Evolutionary conservation across 495 filamentous ascomycete genomes (phyloP).

Genomic region (Podospora australis): DNA sequence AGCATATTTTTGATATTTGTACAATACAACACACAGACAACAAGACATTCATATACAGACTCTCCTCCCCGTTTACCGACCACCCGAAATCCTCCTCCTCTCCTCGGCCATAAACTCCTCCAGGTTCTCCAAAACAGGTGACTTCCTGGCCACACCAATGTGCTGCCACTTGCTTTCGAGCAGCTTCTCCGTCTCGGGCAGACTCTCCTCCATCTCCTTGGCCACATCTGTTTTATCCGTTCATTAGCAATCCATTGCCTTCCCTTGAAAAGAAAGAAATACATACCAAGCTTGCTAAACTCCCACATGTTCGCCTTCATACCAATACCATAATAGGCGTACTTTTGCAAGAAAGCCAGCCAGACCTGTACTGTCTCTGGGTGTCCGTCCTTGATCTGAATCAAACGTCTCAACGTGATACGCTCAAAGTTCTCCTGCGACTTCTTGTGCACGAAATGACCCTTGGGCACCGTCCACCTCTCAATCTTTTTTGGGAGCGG

Average conservation of each 20-base stretch:
- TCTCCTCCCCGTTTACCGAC: slow-evolving; percentile 13
- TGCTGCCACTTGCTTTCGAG: slow-evolving; percentile 57
- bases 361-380: slow-evolving; percentile 82
- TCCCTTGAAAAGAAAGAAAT: neutral
- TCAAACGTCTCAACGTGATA: slow-evolving; percentile 74
- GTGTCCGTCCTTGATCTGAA: slow-evolving; percentile 91
- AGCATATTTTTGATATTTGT: neutral
- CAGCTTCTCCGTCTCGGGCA: slow-evolving; percentile 52
- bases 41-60: slow-evolving; percentile 6
- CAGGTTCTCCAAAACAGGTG: slow-evolving; percentile 45
- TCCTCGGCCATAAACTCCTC: slow-evolving; percentile 50
- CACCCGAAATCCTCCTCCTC: slow-evolving; percentile 34
- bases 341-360: slow-evolving; percentile 84
- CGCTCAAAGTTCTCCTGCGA: slow-evolving; percentile 96
- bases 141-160: slow-evolving; percentile 51
- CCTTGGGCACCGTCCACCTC: slow-evolving; percentile 88
- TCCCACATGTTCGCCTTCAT: slow-evolving; percentile 99
- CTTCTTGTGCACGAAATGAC: slow-evolving; percentile 93
- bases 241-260: neutral
- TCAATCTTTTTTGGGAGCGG: slow-evolving; percentile 82
- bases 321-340: slow-evolving; percentile 87
- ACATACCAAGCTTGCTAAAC: slow-evolving; percentile 62
- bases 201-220: slow-evolving; percentile 56
- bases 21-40: neutral
- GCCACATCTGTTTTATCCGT: slow-evolving; percentile 47